These are phyloP conservation scores for Zygosaccharomyces kombuchaensis DNA, from an alignment of 805 yeast species.

Conservation along the genomic window DNA sequence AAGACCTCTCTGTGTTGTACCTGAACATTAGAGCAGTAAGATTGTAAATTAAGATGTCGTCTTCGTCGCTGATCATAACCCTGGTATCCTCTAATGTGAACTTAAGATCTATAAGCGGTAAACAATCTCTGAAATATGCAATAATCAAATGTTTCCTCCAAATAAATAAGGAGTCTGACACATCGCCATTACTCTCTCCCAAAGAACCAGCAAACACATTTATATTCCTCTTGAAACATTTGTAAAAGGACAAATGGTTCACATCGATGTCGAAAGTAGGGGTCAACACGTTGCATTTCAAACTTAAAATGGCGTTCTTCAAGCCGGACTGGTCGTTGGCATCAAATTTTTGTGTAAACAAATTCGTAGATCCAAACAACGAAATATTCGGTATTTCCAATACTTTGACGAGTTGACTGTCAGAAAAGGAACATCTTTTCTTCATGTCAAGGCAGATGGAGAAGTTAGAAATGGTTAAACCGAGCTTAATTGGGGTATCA, in stretches of 20 bases:
- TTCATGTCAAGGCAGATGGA: conserved; percentile 31
- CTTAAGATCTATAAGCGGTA: conserved; percentile 37
- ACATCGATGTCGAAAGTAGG: conserved; percentile 44
- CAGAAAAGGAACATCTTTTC: conserved; percentile 10
- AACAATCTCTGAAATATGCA: conserved; percentile 23
- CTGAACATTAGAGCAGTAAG: conserved; percentile 28
- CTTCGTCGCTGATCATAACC: conserved; percentile 32
- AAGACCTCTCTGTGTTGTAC: conserved; percentile 21
- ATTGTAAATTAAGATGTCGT: conserved; percentile 30
- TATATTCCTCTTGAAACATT: conserved; percentile 30
- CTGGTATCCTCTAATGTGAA: conserved; percentile 40
- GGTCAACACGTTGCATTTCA: conserved; percentile 41
- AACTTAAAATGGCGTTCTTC: conserved; percentile 34
- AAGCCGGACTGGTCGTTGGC: conserved; percentile 20
- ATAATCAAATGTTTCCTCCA: conserved; percentile 11
- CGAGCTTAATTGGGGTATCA: conserved; percentile 42
- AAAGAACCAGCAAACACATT: conserved; percentile 26
- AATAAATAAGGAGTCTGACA: conserved; percentile 11
- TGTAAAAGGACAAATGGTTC: conserved; percentile 37
- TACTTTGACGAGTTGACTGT: conserved; percentile 16
- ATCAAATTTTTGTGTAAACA: conserved; percentile 36
- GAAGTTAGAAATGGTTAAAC: conserved; percentile 38
- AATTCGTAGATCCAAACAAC: conserved; percentile 39
- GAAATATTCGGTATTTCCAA: conserved; percentile 39
- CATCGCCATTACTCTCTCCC: conserved; percentile 6